These are phyloP conservation scores for Castanospermum australe DNA, from an alignment of 306 rosid species.

Conservation along the genomic window DNA sequence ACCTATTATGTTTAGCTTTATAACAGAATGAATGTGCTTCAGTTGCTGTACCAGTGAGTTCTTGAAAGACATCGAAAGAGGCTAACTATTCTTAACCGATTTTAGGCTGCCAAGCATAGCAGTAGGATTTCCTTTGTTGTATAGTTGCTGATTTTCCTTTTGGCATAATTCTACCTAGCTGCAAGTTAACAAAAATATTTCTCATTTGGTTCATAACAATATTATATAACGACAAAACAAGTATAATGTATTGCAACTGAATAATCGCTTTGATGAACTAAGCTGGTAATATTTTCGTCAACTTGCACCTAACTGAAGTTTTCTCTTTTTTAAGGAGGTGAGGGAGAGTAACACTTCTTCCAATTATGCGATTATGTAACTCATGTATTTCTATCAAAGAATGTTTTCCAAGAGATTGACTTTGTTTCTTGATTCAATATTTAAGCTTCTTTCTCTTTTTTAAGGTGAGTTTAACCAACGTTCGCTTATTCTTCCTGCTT, in stretches of 20 bases:
- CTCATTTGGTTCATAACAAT: conserved; percentile 28
- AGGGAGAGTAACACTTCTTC: conserved; percentile 48
- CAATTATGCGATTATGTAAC: conserved; percentile 36
- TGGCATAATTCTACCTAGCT: conserved; percentile 30
- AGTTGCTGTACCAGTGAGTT: conserved; percentile 47
- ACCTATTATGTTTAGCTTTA: conserved; percentile 56
- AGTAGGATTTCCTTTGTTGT: conserved; percentile 42
- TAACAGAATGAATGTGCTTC: conserved; percentile 14
- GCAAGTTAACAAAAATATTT: conserved; percentile 57
- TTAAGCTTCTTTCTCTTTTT: conserved; percentile 6
- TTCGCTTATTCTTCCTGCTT: not conserved
- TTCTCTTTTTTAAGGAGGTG: not conserved
- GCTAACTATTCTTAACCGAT: conserved; percentile 43
- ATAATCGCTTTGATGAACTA: conserved; percentile 26
- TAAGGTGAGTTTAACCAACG: not conserved
- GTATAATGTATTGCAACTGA: conserved; percentile 6
- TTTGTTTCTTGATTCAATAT: conserved; percentile 28
- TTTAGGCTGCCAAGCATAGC: conserved; percentile 37
- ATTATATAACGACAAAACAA: too few relatives aligned
- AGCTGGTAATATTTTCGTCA: conserved; percentile 49
- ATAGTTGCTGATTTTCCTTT: conserved; percentile 32
- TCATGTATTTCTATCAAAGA: conserved; percentile 27
- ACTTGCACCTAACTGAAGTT: conserved; percentile 42
- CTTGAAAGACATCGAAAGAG: conserved; percentile 63
- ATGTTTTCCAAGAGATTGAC: conserved; percentile 3